A percentile compares a stretch with the other conserved stretches of the same genome.
Evolutionary conservation across 1,284 basidiomycete genomes (phyloP).

Genomic region (Filobasidium uniguttulatum): DNA sequence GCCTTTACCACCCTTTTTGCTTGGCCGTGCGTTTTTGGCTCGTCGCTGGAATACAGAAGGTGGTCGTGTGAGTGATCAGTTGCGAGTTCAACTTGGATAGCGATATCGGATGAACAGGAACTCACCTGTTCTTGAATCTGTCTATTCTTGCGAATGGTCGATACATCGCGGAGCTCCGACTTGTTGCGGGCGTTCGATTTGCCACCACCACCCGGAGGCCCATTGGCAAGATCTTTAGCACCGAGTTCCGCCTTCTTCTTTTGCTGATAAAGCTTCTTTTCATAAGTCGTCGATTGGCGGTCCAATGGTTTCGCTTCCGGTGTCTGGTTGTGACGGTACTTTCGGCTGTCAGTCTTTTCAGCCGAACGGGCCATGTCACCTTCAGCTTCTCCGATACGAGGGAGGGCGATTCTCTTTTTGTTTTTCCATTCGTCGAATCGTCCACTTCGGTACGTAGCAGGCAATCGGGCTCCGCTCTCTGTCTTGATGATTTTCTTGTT

Average conservation of each 20-base stretch:
- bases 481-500: constrained; percentile 90
- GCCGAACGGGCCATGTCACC: constrained; percentile 35
- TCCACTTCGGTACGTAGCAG: constrained; percentile 83
- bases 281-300: constrained; percentile 52
- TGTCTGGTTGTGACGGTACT: constrained; percentile 55
- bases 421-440: constrained; percentile 91
- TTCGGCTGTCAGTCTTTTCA: constrained; percentile 34
- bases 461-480: constrained; percentile 83
- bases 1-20: constrained; percentile 15
- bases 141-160: constrained; percentile 67
- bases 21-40: constrained; percentile 60
- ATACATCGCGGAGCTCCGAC: constrained; percentile 64
- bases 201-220: constrained; percentile 19
- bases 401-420: constrained; percentile 56
- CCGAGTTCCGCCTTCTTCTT: constrained; percentile 43
- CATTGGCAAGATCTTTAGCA: constrained; percentile 18
- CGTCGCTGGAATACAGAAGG: constrained; percentile 11
- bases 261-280: constrained; percentile 50
- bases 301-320: constrained; percentile 55
- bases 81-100: too few relatives aligned
- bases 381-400: constrained; percentile 69
- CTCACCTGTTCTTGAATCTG: constrained; percentile 48
- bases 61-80: too few relatives aligned
- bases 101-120: too few relatives aligned
- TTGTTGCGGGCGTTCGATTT: constrained; percentile 30